Percentiles rank a stretch among this genome's conserved stretches.
phyloP scores from a whole-genome alignment of 805 yeast genomes.

The Candida sphagnicola region DNA sequence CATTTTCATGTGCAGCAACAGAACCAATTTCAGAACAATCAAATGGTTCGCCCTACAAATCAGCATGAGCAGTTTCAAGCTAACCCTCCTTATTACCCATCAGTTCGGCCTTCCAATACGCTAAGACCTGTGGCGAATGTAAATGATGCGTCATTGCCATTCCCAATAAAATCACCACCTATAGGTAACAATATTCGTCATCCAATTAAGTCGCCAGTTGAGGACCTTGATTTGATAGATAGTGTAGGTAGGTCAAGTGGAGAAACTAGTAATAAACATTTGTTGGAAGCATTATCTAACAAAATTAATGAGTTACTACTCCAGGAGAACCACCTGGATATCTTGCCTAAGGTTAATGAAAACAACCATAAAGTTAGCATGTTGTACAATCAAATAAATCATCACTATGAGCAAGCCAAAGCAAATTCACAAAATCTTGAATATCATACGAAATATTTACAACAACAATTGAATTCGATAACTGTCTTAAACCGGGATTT shows the following conservation, averaged over 20 bases:
- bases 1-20: background rate
- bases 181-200: constrained; percentile 1
- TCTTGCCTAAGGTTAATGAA: constrained; percentile 10
- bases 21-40: no score
- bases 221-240: constrained; percentile 16
- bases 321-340: constrained; percentile 11
- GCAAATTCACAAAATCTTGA: constrained; percentile 31
- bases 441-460: constrained; percentile 25
- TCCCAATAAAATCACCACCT: constrained; percentile 4
- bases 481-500: constrained; percentile 23
- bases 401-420: constrained; percentile 32
- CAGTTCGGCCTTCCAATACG: background rate
- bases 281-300: constrained; percentile 13
- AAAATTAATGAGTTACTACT: constrained; percentile 14
- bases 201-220: background rate
- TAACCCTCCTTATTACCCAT: background rate
- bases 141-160: background rate
- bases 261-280: constrained; percentile 3
- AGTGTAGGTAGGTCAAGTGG: constrained; percentile 9
- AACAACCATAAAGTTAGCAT: constrained; percentile 20
- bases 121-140: background rate
- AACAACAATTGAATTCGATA: constrained; percentile 19
- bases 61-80: background rate
- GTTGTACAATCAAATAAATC: constrained; percentile 27
- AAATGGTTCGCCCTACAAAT: no score